Conservation (phyloP, 1,284 basidiomycete genomes). For the Abortiporus biennis region DNA sequence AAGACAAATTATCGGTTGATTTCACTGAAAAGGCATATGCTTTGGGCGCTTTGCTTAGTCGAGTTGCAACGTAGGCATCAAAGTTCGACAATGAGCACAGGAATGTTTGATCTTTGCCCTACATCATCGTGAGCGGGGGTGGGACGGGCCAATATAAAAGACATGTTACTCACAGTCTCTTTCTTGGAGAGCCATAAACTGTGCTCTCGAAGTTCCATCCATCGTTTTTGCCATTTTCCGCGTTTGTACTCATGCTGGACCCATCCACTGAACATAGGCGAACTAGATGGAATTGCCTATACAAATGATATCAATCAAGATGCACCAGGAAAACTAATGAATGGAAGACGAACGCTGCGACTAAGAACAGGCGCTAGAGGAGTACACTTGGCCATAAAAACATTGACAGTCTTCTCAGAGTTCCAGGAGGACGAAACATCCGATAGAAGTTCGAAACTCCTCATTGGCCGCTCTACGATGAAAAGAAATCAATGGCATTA, state of each 20-base stretch:
- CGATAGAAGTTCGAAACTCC: constrained; percentile 73
- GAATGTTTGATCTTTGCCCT: constrained; percentile 80
- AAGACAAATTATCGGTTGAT: constrained; percentile 76
- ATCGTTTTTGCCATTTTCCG: constrained; percentile 90
- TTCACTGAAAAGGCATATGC: constrained; percentile 81
- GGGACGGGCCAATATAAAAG: constrained; percentile 5
- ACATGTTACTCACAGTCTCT: constrained; percentile 55
- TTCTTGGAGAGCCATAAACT: constrained; percentile 82
- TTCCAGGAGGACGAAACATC: constrained; percentile 82
- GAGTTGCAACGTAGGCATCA: constrained; percentile 75
- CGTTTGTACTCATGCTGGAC: constrained; percentile 84
- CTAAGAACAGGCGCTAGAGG: constrained; percentile 51
- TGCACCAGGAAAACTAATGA: not conserved
- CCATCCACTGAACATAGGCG: constrained; percentile 67
- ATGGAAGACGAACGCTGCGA: constrained; percentile 42
- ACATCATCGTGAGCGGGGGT: not conserved
- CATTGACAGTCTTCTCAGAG: constrained; percentile 69
- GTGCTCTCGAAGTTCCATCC: constrained; percentile 80
- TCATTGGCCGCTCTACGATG: constrained; percentile 72
- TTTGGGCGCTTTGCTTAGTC: constrained; percentile 70
- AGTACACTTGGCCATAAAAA: constrained; percentile 72
- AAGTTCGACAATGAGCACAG: constrained; percentile 82
- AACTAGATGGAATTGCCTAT: constrained; percentile 64
- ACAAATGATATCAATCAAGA: not conserved
- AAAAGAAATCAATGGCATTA: constrained; percentile 3